These are phyloP conservation scores for Cystobasidium sp. DNA, from an alignment of 1,284 basidiomycete species.

Conservation along the genomic window DNA sequence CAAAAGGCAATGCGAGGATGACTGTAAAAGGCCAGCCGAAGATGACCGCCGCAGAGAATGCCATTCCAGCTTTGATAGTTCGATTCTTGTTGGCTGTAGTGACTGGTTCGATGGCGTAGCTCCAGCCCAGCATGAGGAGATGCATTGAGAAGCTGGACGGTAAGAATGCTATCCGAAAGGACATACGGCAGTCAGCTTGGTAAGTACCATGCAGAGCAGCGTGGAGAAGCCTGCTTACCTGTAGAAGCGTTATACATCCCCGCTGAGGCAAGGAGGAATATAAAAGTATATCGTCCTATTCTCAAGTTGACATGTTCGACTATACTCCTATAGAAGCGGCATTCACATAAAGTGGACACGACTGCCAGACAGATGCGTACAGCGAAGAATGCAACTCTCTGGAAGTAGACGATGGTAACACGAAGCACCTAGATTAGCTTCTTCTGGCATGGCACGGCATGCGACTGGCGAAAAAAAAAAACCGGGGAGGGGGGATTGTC, in stretches of 20 bases:
- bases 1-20: constrained; percentile 82
- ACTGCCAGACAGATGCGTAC: constrained; percentile 78
- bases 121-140: constrained; percentile 77
- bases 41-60: constrained; percentile 78
- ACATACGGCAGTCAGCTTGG: constrained; percentile 21
- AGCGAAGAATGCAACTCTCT: constrained; percentile 86
- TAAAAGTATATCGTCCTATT: constrained; percentile 87
- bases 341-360: constrained; percentile 78
- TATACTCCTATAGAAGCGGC: constrained; percentile 80
- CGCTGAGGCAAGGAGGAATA: constrained; percentile 79
- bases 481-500: constrained; percentile 44
- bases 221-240: constrained; percentile 61
- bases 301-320: constrained; percentile 82
- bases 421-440: constrained; percentile 55
- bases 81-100: constrained; percentile 63
- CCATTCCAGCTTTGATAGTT: constrained; percentile 65
- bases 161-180: constrained; percentile 70
- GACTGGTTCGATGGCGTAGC: constrained; percentile 73
- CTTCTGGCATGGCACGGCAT: constrained; percentile 45
- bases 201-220: neutral
- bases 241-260: constrained; percentile 92
- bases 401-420: no score
- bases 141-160: constrained; percentile 97
- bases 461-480: no score
- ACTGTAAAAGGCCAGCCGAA: constrained; percentile 96